phyloP scores from a whole-genome alignment of 2,329 filamentous ascomycete genomes.

The Xylariomycetidae sp. region DNA sequence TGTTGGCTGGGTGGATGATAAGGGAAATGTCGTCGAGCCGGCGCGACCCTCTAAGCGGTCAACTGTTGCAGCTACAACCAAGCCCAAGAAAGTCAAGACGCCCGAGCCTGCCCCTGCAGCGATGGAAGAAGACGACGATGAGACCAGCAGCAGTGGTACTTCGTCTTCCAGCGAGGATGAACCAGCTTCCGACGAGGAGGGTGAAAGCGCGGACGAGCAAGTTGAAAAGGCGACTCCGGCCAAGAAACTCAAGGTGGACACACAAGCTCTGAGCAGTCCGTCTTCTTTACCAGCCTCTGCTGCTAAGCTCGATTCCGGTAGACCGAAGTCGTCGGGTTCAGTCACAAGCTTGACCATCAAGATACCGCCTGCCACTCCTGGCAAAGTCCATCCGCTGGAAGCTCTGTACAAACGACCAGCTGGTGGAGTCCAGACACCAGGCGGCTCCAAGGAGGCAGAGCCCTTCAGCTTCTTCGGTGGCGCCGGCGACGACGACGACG shows the following conservation, averaged over 20 bases:
- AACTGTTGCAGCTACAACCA: background rate
- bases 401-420: conserved; percentile 74
- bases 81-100: conserved; percentile 16
- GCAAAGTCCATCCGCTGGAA: conserved; percentile 78
- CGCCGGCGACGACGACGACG: conserved; percentile 40
- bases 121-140: conserved; percentile 26
- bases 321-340: conserved; percentile 46
- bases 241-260: conserved; percentile 16
- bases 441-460: conserved; percentile 38
- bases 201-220: conserved; percentile 20
- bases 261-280: conserved; percentile 10
- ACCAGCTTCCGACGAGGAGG: conserved; percentile 15
- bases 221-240: conserved; percentile 8
- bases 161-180: conserved; percentile 13
- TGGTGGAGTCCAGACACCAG: conserved; percentile 27
- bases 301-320: conserved; percentile 26
- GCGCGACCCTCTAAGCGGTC: conserved; percentile 33
- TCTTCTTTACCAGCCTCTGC: conserved; percentile 9
- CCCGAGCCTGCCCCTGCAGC: conserved; percentile 7
- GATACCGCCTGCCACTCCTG: conserved; percentile 42
- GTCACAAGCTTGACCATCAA: conserved; percentile 48
- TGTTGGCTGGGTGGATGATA: conserved; percentile 79
- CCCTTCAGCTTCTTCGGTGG: conserved; percentile 73
- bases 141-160: conserved; percentile 33
- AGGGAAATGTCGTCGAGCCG: conserved; percentile 68